Conservation (phyloP, 1,284 basidiomycete species). For the Malassezia globosa region DNA sequence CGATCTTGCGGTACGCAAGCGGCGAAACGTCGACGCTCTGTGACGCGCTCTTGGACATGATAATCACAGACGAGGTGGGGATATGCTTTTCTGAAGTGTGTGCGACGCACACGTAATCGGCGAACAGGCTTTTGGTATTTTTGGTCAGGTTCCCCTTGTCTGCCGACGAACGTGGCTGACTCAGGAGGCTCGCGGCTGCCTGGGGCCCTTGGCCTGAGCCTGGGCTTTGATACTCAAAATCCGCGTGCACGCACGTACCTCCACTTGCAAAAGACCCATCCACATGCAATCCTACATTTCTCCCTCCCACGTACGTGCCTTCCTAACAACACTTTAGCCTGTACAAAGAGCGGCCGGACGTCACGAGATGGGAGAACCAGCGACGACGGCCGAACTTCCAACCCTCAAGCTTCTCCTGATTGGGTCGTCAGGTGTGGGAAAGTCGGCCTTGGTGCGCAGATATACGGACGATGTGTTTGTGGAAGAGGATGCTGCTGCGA, state of each 20-base stretch:
- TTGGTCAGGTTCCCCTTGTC: no score
- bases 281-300: no score
- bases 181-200: no score
- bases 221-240: no score
- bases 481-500: constrained; percentile 85
- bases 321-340: no score
- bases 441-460: constrained; percentile 70
- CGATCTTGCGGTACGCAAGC: constrained; percentile 17
- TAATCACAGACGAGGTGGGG: background rate
- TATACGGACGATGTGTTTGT: constrained; percentile 96
- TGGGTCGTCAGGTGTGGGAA: constrained; percentile 79
- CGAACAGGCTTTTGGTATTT: no score
- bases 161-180: background rate
- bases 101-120: no score
- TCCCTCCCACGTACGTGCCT: no score
- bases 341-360: background rate
- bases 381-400: constrained; percentile 30
- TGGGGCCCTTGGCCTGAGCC: no score
- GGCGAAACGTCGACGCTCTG: background rate
- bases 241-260: no score
- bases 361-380: constrained; percentile 17
- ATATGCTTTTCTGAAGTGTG: no score
- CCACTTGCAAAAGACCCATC: no score
- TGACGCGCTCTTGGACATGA: background rate
- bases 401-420: constrained; percentile 53